A percentile compares a stretch with the other conserved stretches of the same genome.
Conservation (phyloP, 78 protist species). For the Dictyostelium purpureum region DNA sequence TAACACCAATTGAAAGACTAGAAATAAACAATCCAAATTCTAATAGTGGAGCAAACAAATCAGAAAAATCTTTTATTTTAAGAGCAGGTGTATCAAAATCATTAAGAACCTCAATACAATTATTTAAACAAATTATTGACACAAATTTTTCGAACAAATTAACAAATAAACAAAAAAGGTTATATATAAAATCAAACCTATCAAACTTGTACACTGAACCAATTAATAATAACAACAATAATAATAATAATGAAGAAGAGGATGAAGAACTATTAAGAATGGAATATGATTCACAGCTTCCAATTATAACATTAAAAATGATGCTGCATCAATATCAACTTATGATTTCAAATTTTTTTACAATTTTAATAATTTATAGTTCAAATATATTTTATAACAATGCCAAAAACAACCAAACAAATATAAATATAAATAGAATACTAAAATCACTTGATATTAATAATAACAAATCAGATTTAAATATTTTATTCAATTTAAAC, state of each 20-base stretch:
- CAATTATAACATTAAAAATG: slow-evolving; percentile 14
- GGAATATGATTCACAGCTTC: slow-evolving; percentile 17
- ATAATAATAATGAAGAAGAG: neutral
- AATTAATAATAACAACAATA: neutral
- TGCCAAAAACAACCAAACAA: neutral
- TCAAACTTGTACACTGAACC: neutral
- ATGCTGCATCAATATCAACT: slow-evolving; percentile 38
- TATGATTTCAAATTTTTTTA: slow-evolving; percentile 43
- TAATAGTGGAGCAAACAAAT: neutral
- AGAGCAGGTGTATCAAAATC: slow-evolving; percentile 18
- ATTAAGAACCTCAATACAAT: neutral
- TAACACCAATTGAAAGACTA: slow-evolving; percentile 32
- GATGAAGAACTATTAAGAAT: neutral
- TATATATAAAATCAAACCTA: neutral
- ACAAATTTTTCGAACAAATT: neutral
- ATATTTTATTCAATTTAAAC: neutral
- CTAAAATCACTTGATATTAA: neutral
- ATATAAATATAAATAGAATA: neutral
- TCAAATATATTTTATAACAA: neutral
- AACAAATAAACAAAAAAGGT: neutral
- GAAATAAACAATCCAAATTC: neutral
- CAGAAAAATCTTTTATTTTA: slow-evolving; percentile 22
- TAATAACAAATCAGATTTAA: neutral
- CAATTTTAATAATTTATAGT: neutral
- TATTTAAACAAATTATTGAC: neutral